Base-by-base conservation (phyloP, 495 filamentous ascomycete species). In the Penicillium ucsense region DNA sequence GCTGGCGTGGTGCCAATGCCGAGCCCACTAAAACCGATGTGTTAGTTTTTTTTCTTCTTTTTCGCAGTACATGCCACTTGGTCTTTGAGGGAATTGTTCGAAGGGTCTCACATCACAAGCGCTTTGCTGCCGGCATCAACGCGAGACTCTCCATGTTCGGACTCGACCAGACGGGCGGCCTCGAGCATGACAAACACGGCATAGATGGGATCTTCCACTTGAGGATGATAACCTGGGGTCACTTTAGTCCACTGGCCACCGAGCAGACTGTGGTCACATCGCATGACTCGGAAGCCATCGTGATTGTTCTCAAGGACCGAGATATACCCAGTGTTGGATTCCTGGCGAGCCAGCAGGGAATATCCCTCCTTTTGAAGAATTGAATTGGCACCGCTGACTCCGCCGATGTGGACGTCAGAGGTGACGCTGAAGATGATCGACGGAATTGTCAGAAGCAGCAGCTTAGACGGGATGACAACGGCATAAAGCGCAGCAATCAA, bases 121-220 rank as follows among this genome's bases (percentile, higher is more conserved):
- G 92, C 92, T 45, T 78, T 84, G 31, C 87, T 83, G 34, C 83
- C 62, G n/a, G 67, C 61, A 51, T 89, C 85, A 6, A 72, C 63
- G 65, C 68, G 57, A 12, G 75, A 63, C 48, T 71, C 54, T 27
- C 62, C 52, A 48, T 63, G 45, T 43, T 77, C 72, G 3, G 71
- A 68, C 52, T 87, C 74, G 33, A 95, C 74, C 28, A 98, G 73
- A 31, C 92, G 76, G 6, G 96, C 86, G 4, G 91, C 88, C 60
- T 97, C 92, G 29, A 98, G 77, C 74, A 90, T 94, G 12, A 83
- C 79, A 63, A 98, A 98, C 10, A 97, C 81, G 0, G 87, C 83
- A 54, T 96, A 98, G 40, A 98, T 85, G 0, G 92, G 87, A 61
- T 98, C 92, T 27, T 79, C 78, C 12, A 84, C 68, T 28, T 81